phyloP scores from a whole-genome alignment of 805 yeast genomes.

The Saturnispora hagleri region DNA sequence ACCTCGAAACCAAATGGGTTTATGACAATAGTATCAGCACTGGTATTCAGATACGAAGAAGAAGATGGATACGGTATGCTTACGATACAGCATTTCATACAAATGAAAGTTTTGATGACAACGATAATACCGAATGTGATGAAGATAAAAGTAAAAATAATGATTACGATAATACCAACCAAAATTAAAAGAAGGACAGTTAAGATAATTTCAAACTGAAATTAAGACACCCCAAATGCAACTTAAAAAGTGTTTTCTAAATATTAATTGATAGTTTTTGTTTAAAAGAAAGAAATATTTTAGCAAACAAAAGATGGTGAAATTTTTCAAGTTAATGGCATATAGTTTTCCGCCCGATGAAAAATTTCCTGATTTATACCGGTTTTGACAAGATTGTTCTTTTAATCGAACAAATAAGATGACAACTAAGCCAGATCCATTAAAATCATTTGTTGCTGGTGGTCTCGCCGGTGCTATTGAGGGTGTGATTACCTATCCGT shows the following conservation, averaged over 20 bases:
- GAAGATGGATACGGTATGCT: constrained; percentile 56
- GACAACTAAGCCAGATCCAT: constrained; percentile 43
- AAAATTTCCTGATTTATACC: constrained; percentile 2
- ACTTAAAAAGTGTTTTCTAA: too few species aligned
- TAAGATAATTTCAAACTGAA: not conserved
- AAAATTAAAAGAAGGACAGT: not conserved
- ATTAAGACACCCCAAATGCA: not conserved
- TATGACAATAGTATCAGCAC: constrained; percentile 41
- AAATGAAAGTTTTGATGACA: constrained; percentile 2
- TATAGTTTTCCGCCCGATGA: not conserved
- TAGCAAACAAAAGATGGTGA: not conserved
- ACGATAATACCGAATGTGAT: constrained; percentile 11
- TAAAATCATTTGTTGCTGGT: constrained; percentile 85
- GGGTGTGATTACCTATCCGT: constrained; percentile 87
- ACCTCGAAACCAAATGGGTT: constrained; percentile 78
- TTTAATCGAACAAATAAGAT: not conserved
- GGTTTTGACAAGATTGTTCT: not conserved
- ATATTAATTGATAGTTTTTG: not conserved
- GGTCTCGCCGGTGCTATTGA: constrained; percentile 96
- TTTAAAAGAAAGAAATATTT: not conserved
- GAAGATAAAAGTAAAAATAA: not conserved
- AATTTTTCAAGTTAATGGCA: not conserved
- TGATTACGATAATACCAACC: not conserved
- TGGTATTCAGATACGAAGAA: constrained; percentile 38
- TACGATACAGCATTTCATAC: constrained; percentile 20